phyloP scores from a whole-genome alignment of 768 basidiomycete genomes.

The Auricularia sp. region DNA sequence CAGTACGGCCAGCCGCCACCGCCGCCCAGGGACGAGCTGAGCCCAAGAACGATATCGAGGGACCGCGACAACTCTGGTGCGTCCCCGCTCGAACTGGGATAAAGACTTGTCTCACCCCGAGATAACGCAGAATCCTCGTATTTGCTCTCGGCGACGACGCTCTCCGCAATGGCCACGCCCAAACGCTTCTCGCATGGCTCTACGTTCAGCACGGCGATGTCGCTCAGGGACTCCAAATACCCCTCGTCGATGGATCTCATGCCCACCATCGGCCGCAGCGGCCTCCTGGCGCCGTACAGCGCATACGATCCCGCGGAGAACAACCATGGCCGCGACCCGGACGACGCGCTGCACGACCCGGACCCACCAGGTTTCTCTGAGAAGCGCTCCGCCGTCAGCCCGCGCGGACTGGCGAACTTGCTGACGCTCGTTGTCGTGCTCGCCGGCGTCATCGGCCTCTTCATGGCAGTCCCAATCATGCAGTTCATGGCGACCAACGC shows the following conservation, averaged over 20 bases:
- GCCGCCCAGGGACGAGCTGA: no score
- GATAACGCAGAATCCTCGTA: background rate
- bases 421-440: conserved; percentile 61
- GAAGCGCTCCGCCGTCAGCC: conserved; percentile 48
- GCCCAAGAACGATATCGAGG: no score
- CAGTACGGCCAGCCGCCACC: no score
- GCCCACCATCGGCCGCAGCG: background rate
- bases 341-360: conserved; percentile 85
- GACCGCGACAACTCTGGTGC: no score
- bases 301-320: background rate
- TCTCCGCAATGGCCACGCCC: background rate
- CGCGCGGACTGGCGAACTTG: conserved; percentile 77
- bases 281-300: background rate
- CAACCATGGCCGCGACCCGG: conserved; percentile 40
- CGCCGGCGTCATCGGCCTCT: conserved; percentile 61
- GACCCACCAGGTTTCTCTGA: conserved; percentile 63
- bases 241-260: background rate
- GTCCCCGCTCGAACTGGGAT: no score
- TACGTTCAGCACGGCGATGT: background rate
- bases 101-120: no score
- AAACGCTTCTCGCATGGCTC: background rate
- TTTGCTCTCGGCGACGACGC: background rate
- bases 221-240: background rate
- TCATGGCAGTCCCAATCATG: conserved; percentile 84
- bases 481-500: conserved; percentile 27